These are phyloP conservation scores for Amylocarpus encephaloides DNA, from an alignment of 2,329 filamentous ascomycete genomes.

Conservation along the genomic window DNA sequence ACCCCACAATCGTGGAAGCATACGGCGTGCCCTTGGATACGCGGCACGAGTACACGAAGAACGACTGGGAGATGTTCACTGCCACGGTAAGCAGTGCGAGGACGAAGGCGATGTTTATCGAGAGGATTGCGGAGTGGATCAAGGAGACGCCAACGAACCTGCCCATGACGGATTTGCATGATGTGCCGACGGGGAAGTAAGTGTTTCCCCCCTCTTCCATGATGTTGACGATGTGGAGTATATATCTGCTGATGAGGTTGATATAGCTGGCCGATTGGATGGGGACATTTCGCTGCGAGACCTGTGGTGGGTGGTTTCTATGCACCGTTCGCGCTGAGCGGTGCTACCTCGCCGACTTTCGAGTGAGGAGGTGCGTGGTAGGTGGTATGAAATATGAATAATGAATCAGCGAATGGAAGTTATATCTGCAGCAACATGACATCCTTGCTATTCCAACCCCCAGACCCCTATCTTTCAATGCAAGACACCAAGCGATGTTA, in stretches of 20 bases:
- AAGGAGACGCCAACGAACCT: slow-evolving; percentile 64
- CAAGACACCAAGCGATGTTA: too few relatives aligned
- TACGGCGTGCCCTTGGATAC: slow-evolving; percentile 81
- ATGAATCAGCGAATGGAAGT: too few relatives aligned
- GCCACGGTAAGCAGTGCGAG: slow-evolving; percentile 63
- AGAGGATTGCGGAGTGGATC: slow-evolving; percentile 66
- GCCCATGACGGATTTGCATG: slow-evolving; percentile 72
- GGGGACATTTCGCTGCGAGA: slow-evolving; percentile 59
- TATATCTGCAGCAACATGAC: too few relatives aligned
- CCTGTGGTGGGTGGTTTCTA: slow-evolving; percentile 76
- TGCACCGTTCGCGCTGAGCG: slow-evolving; percentile 56
- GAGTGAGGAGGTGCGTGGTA: too few relatives aligned
- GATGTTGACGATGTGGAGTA: background rate
- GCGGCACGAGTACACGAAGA: slow-evolving; percentile 76
- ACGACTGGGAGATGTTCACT: slow-evolving; percentile 80
- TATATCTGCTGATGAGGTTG: background rate
- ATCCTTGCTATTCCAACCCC: too few relatives aligned
- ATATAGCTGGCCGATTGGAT: background rate
- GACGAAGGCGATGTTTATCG: slow-evolving; percentile 60
- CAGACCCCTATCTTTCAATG: too few relatives aligned
- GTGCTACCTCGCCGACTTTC: background rate
- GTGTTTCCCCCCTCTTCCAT: slow-evolving; percentile 30
- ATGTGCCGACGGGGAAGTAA: slow-evolving; percentile 62
- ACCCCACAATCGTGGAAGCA: slow-evolving; percentile 61
- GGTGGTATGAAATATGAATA: too few relatives aligned